Conservation (phyloP, 2,329 filamentous ascomycete genomes). For the Alternaria consortialis region DNA sequence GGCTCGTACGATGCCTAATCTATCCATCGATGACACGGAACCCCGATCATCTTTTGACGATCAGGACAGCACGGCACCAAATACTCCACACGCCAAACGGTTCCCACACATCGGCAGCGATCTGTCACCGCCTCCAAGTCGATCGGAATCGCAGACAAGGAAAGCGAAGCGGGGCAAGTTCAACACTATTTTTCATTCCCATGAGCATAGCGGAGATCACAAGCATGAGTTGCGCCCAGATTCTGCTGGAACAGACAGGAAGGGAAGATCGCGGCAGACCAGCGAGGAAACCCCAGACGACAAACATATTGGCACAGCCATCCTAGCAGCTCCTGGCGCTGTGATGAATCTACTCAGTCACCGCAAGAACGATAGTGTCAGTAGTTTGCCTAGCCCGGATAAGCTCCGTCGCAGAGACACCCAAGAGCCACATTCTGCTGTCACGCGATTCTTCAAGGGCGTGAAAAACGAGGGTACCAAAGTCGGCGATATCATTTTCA, state of each 20-base stretch:
- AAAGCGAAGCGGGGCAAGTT: constrained; percentile 52
- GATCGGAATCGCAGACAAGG: constrained; percentile 39
- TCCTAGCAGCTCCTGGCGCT: constrained; percentile 44
- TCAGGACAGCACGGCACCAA: constrained; percentile 51
- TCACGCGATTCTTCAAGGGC: constrained; percentile 81
- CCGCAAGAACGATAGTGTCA: constrained; percentile 51
- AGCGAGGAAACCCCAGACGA: constrained; percentile 46
- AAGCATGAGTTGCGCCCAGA: constrained; percentile 31
- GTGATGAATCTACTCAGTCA: constrained; percentile 46
- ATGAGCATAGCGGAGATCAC: constrained; percentile 47
- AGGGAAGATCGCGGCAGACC: constrained; percentile 36
- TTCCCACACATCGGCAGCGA: constrained; percentile 47
- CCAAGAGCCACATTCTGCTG: constrained; percentile 62
- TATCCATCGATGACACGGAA: constrained; percentile 41
- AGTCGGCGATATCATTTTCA: constrained; percentile 68
- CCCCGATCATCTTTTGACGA: constrained; percentile 52
- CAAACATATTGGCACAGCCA: constrained; percentile 40
- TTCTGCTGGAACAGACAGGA: constrained; percentile 34
- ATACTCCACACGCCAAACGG: constrained; percentile 46
- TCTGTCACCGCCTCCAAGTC: constrained; percentile 50
- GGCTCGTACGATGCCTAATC: constrained; percentile 22
- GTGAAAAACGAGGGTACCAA: constrained; percentile 72
- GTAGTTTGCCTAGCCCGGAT: constrained; percentile 43
- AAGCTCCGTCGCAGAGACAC: constrained; percentile 43
- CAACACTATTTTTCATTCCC: constrained; percentile 54